phyloP scores from a whole-genome alignment of 345 rosid species.

The Aegle marmelos region DNA sequence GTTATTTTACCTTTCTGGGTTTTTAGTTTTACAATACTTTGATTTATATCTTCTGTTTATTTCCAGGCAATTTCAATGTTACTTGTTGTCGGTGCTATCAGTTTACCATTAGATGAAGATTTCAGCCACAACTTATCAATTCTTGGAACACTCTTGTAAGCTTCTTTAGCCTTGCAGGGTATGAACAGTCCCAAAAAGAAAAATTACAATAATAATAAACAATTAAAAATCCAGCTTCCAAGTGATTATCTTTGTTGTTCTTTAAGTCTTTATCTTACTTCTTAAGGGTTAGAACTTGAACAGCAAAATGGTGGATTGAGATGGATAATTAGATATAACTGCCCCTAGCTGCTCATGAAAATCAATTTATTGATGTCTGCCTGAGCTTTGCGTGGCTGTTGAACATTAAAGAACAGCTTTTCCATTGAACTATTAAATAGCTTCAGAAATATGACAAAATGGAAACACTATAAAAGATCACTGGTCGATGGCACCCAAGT shows the following conservation, averaged over 20 bases:
- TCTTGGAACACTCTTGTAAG: slow-evolving; percentile 73
- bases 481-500: not conserved
- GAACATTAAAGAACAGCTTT: not conserved
- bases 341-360: not conserved
- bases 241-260: not conserved
- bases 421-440: not conserved
- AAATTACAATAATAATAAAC: too few species aligned
- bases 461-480: not conserved
- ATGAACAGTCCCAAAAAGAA: too few species aligned
- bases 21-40: not conserved
- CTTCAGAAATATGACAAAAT: not conserved
- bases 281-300: not conserved
- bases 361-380: not conserved
- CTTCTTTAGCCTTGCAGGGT: not conserved
- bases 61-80: slow-evolving; percentile 76
- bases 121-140: slow-evolving; percentile 62
- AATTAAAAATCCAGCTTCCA: not conserved
- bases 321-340: not conserved
- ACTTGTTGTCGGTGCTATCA: slow-evolving; percentile 47
- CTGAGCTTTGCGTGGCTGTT: not conserved
- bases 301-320: not conserved
- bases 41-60: slow-evolving; percentile 13
- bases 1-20: not conserved
- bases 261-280: not conserved
- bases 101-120: slow-evolving; percentile 58